Conservation (phyloP, 1,139 yeast species). For the Diutina neorugosa region DNA sequence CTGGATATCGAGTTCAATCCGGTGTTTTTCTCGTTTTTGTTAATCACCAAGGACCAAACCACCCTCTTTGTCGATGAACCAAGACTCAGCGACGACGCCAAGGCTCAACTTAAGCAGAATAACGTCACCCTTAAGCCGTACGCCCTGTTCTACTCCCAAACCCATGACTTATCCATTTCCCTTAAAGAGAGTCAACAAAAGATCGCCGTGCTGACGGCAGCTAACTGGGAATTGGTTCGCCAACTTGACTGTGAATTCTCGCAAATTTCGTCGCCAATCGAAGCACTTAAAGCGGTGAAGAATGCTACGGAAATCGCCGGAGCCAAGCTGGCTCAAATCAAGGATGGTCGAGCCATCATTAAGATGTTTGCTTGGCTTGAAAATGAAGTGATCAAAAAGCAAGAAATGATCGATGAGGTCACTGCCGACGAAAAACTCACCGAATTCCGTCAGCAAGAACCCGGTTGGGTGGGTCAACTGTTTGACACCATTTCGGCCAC, state of each 20-base stretch:
- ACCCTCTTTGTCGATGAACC: constrained; percentile 46
- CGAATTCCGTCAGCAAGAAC: constrained; percentile 49
- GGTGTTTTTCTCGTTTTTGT: constrained; percentile 72
- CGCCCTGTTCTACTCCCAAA: constrained; percentile 40
- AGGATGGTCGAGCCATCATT: constrained; percentile 77
- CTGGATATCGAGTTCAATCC: constrained; percentile 82
- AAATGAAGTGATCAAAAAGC: constrained; percentile 39
- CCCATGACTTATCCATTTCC: constrained; percentile 30
- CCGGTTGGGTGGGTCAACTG: constrained; percentile 68
- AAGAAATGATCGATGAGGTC: constrained; percentile 60
- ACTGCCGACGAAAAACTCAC: constrained; percentile 63
- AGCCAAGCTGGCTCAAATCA: constrained; percentile 66
- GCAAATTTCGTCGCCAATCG: constrained; percentile 52
- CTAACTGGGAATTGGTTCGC: constrained; percentile 72
- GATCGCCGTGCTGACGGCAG: constrained; percentile 47
- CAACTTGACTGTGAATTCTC: constrained; percentile 29
- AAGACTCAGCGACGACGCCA: constrained; percentile 20
- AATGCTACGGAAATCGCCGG: constrained; percentile 64
- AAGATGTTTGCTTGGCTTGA: constrained; percentile 86
- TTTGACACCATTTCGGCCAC: constrained; percentile 89
- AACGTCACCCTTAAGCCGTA: constrained; percentile 41
- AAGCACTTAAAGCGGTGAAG: constrained; percentile 66
- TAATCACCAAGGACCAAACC: constrained; percentile 41
- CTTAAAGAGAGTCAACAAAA: constrained; percentile 26
- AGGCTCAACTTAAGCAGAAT: constrained; percentile 21